Conservation (phyloP, 768 basidiomycete genomes). For the Leccinum broughii region DNA sequence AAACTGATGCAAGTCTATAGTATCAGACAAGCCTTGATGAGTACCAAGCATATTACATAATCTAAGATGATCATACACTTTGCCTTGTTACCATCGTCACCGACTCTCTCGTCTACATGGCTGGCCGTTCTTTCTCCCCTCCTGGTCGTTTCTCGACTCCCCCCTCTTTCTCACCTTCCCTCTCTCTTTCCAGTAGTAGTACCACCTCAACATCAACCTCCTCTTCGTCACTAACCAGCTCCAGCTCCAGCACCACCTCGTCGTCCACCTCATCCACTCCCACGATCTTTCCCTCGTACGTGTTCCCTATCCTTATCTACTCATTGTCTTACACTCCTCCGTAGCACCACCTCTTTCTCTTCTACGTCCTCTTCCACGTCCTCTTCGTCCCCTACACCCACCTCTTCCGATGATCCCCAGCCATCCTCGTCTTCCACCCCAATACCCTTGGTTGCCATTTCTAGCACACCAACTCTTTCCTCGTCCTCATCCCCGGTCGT, state of each 20-base stretch:
- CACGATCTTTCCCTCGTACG: conserved; percentile 5
- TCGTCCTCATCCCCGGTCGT: not conserved
- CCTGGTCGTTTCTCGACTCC: no score
- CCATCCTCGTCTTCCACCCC: conserved; percentile 4
- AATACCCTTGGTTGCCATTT: not conserved
- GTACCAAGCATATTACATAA: no score
- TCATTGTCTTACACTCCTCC: not conserved
- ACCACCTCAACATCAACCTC: not conserved
- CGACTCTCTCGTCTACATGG: no score
- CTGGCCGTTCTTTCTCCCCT: no score
- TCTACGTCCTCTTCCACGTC: conserved; percentile 1
- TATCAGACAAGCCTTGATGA: no score
- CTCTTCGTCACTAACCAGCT: not conserved
- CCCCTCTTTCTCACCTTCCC: not conserved
- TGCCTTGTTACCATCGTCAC: no score
- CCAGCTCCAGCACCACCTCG: not conserved
- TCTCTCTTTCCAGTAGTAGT: not conserved
- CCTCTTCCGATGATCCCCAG: not conserved
- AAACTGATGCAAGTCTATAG: no score
- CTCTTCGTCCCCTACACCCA: not conserved
- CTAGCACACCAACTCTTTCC: not conserved
- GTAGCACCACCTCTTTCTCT: conserved; percentile 4
- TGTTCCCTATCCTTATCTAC: not conserved
- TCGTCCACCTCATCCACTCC: not conserved
- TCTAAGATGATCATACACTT: no score